Base-by-base conservation (phyloP, 2,329 filamentous ascomycete species). In the Aspergillus spinulosporus region DNA sequence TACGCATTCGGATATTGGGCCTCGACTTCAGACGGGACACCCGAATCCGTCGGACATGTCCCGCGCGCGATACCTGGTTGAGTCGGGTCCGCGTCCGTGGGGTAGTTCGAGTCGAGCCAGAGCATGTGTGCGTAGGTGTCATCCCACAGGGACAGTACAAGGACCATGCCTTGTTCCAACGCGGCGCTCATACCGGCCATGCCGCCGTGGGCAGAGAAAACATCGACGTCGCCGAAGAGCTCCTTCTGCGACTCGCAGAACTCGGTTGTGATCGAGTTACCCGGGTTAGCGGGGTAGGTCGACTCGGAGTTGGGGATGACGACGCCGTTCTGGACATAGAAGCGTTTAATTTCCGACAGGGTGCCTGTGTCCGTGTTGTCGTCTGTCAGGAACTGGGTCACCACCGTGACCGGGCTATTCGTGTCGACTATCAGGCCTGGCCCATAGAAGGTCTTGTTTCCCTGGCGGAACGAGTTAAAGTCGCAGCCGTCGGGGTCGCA, bases 401-500 rank as follows among this genome's bases (percentile, higher is more conserved):
- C 82, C 26, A 89, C 84, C 6, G 85, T 88, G 64, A 88, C 72
- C 64, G 82, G 81, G 67, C 78, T 76, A 60, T 71, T 80, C 53
- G 84, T 86, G 68, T 60, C 82, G 63, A 89, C 74, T 49, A 75
- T 85, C 68, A 77, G 77, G 60, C 78, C 78, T 0, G 79, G 74
- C 51, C 86, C 87, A 75, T 84, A 88, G 78, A 87, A 89, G 70
- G 73, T 75, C 58, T 76, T 76, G 73, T 85, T 80, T 59, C 86
- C 87, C 78, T 84, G 78, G 68, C 86, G 85, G 82, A 83, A 89
- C 39, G 80, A 69, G 80, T 88, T 88, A 80, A 86, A 88, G 71
- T 88, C 86, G 66, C 87, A 89, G 40, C 86, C 86, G 66, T 88
- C 85, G 59, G 84, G 83, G 69, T 89, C 87, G 70, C 87, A 89